A percentile compares a stretch with the other conserved stretches of the same genome.
These are phyloP conservation scores for Epichloe festucae DNA, from an alignment of 2,329 filamentous ascomycete genomes.

Conservation along the genomic window DNA sequence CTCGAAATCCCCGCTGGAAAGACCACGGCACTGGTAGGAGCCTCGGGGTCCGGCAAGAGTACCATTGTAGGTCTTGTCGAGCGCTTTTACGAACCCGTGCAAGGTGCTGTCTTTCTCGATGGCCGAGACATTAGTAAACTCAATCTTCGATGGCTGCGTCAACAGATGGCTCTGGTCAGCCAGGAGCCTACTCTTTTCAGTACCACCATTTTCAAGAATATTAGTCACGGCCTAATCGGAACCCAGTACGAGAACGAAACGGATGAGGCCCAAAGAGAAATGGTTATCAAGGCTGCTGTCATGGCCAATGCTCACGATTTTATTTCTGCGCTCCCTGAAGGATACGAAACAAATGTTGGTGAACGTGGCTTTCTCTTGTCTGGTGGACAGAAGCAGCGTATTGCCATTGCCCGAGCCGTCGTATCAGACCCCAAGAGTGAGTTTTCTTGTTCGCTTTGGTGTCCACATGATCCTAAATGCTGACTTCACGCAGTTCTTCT, in stretches of 20 bases:
- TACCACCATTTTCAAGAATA: slow-evolving; percentile 81
- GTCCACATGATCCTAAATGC: neutral
- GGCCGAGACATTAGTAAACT: slow-evolving; percentile 68
- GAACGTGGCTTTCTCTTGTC: slow-evolving; percentile 86
- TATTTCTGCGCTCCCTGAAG: slow-evolving; percentile 66
- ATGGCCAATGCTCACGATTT: slow-evolving; percentile 95
- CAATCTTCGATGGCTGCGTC: slow-evolving; percentile 82
- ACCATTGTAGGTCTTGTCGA: slow-evolving; percentile 90
- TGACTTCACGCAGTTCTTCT: slow-evolving; percentile 47
- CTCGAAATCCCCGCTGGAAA: slow-evolving; percentile 77
- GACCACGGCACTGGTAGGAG: slow-evolving; percentile 83
- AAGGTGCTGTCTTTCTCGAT: slow-evolving; percentile 67
- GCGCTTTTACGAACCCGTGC: slow-evolving; percentile 84
- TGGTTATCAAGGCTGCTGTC: slow-evolving; percentile 69
- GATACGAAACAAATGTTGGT: slow-evolving; percentile 90
- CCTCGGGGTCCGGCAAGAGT: slow-evolving; percentile 88
- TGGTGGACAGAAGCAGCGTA: slow-evolving; percentile 92
- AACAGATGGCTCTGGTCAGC: slow-evolving; percentile 83
- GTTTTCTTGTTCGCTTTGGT: slow-evolving; percentile 8
- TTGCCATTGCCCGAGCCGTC: slow-evolving; percentile 83
- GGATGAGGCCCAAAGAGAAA: slow-evolving; percentile 53
- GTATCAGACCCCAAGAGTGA: slow-evolving; percentile 74
- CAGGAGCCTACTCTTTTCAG: slow-evolving; percentile 89
- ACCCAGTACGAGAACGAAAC: slow-evolving; percentile 56
- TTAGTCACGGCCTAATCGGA: slow-evolving; percentile 80